phyloP scores from a whole-genome alignment of 169 alveolate genomes.

The Plasmodium berghei region DNA sequence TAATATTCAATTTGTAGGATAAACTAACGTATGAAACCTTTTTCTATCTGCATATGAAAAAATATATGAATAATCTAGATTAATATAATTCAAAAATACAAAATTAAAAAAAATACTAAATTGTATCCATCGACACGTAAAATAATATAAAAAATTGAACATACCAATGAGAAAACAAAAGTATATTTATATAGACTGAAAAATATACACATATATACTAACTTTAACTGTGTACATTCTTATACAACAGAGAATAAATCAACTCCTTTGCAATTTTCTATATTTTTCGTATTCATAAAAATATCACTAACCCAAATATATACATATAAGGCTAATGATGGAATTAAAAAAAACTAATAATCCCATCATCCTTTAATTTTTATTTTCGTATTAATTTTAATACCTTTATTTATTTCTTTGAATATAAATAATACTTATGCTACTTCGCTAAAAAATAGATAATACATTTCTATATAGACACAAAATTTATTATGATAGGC shows the following conservation, averaged over 20 bases:
- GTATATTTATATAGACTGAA: too few species aligned
- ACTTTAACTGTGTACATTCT: too few species aligned
- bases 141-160: too few species aligned
- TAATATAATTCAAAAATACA: too few species aligned
- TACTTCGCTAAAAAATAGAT: not conserved
- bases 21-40: not conserved
- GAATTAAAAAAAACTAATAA: slow-evolving; percentile 15
- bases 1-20: not conserved
- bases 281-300: too few species aligned
- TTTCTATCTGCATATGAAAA: too few species aligned
- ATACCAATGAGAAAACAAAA: too few species aligned
- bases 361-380: not conserved
- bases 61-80: too few species aligned
- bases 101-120: too few species aligned
- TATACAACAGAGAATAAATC: too few species aligned
- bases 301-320: not conserved
- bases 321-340: not conserved
- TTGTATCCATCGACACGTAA: not conserved
- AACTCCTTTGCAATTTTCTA: too few species aligned
- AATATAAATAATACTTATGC: slow-evolving; percentile 2
- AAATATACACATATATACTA: too few species aligned
- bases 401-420: not conserved
- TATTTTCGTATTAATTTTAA: slow-evolving; percentile 17
- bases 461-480: slow-evolving; percentile 13
- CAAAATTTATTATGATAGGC: slow-evolving; percentile 2